These are phyloP conservation scores for Mycena amicta DNA, from an alignment of 768 basidiomycete species.

Conservation along the genomic window DNA sequence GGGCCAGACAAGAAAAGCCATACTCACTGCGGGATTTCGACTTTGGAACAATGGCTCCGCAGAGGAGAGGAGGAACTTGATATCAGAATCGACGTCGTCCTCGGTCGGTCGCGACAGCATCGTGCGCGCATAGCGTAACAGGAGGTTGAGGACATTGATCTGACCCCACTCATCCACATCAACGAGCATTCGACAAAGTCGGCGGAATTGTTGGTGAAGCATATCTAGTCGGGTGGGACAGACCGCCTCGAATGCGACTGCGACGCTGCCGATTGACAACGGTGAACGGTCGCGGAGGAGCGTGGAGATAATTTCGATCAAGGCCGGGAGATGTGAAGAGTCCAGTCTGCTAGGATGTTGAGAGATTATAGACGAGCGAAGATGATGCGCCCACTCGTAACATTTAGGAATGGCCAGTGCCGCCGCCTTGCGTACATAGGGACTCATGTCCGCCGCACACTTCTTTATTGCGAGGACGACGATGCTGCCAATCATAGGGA, in stretches of 20 bases:
- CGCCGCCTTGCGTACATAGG: constrained; percentile 92
- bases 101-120: constrained; percentile 73
- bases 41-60: constrained; percentile 82
- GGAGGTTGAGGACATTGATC: constrained; percentile 72
- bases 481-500: constrained; percentile 84
- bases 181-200: constrained; percentile 78
- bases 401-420: constrained; percentile 89
- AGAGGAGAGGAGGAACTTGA: constrained; percentile 71
- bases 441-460: constrained; percentile 88
- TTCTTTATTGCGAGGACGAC: constrained; percentile 90
- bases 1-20: background rate
- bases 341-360: constrained; percentile 60
- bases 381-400: constrained; percentile 51
- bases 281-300: constrained; percentile 79
- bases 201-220: constrained; percentile 85
- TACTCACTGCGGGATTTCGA: constrained; percentile 80
- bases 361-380: background rate
- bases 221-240: constrained; percentile 87
- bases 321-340: constrained; percentile 63
- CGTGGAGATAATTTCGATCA: constrained; percentile 68
- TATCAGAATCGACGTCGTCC: constrained; percentile 76
- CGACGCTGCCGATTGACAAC: constrained; percentile 83
- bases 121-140: constrained; percentile 78
- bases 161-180: constrained; percentile 99
- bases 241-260: constrained; percentile 83